Evolutionary conservation across 345 rosid species (phyloP).

Genomic region (Populus ilicifolia): DNA sequence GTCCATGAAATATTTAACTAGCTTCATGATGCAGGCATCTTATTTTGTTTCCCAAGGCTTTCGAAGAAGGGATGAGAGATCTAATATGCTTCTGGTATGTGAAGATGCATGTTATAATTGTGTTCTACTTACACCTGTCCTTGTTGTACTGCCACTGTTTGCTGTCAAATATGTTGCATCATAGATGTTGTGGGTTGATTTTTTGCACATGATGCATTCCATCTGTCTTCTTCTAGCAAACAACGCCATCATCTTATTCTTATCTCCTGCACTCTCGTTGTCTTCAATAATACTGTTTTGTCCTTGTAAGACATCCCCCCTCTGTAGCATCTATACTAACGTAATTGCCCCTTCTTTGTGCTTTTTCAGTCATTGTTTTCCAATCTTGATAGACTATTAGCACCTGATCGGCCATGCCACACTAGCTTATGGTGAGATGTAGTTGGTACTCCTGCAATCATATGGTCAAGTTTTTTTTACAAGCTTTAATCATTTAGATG

Average conservation of each 20-base stretch:
- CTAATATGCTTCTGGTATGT: conserved; percentile 77
- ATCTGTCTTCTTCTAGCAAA: too few species aligned
- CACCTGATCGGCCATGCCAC: conserved; percentile 82
- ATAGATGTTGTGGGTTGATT: too few species aligned
- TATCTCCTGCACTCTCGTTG: too few species aligned
- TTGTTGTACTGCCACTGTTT: not conserved
- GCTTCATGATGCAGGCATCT: conserved; percentile 50
- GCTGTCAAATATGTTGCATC: not conserved
- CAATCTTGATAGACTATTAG: conserved; percentile 64
- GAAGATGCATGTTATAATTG: not conserved
- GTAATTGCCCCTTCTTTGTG: conserved; percentile 4
- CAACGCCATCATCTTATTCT: too few species aligned
- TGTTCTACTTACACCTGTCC: not conserved
- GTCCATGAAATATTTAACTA: not conserved
- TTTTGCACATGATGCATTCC: too few species aligned
- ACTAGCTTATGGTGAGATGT: conserved; percentile 67
- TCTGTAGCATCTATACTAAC: conserved; percentile 1
- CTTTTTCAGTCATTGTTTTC: conserved; percentile 63
- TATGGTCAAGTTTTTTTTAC: not conserved
- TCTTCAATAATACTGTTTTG: not conserved
- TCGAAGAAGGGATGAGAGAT: conserved; percentile 71
- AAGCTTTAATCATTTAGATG: too few species aligned
- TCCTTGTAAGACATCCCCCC: too few species aligned
- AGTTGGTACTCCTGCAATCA: not conserved
- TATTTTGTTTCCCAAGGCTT: conserved; percentile 64